A percentile compares a stretch with the other conserved stretches of the same genome.
Evolutionary conservation across 2,329 filamentous ascomycete genomes (phyloP).

Genomic region (Septoria linicola): DNA sequence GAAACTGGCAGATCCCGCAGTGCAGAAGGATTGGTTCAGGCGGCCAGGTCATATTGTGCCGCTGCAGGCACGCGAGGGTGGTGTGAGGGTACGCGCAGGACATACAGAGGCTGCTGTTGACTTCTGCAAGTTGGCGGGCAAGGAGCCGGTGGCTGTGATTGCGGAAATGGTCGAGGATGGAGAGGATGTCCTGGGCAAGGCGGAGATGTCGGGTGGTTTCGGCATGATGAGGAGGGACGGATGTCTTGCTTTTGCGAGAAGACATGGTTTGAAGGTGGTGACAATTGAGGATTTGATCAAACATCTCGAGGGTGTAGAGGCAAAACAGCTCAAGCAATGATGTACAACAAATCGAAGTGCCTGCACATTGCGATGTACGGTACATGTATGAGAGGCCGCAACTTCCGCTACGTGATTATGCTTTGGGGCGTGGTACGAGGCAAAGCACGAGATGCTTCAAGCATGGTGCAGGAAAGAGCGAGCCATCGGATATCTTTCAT

Average conservation of each 20-base stretch:
- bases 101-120: constrained; percentile 95
- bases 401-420: too few relatives aligned
- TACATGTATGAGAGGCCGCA: neutral
- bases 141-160: constrained; percentile 75
- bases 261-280: constrained; percentile 87
- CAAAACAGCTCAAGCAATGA: constrained; percentile 14
- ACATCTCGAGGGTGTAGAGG: constrained; percentile 61
- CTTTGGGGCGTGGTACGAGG: too few relatives aligned
- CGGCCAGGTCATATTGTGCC: constrained; percentile 90
- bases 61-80: constrained; percentile 73
- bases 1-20: constrained; percentile 67
- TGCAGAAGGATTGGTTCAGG: constrained; percentile 63
- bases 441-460: too few relatives aligned
- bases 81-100: constrained; percentile 74
- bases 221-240: constrained; percentile 91
- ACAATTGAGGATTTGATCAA: constrained; percentile 88
- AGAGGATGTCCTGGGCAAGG: constrained; percentile 65
- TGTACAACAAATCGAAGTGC: neutral
- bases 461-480: too few relatives aligned
- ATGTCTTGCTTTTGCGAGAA: constrained; percentile 82
- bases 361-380: constrained; percentile 10
- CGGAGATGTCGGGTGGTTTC: constrained; percentile 61
- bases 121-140: constrained; percentile 81
- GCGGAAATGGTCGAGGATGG: constrained; percentile 91
- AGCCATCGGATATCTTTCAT: too few relatives aligned